Base-by-base conservation (phyloP, 2,329 filamentous ascomycete genomes). In the Penicillium hesseltinei region DNA sequence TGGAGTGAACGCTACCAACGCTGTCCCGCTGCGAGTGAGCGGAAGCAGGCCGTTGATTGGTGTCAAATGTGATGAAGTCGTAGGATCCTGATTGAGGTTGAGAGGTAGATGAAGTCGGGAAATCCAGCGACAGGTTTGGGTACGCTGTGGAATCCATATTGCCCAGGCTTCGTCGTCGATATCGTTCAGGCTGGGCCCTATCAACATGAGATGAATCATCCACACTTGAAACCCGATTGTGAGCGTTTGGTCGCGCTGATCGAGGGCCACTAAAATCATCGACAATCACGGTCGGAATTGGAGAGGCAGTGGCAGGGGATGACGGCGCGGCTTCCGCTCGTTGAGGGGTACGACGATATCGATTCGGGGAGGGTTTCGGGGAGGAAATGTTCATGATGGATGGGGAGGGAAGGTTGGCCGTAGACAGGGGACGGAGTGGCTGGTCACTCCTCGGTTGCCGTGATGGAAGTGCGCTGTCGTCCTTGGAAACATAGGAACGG, bases 91-190 rank as follows among this genome's bases (percentile, higher is more conserved):
- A 66, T 45, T 69, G 64, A 61, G 72, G 52, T 40, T 69, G 64
- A 60, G 72, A 54, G 62, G 70, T 58, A 3, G 67, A 64, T 23
- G 73, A 71, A 10, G 70, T 64, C 2, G 73, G 74, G 58, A 66
- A 60, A 61, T 68, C 68, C 53, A 69, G 71, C 59, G 69, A 70
- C 38, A 74, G 59, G 51, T 70, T 72, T 31, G 71, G 70, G 56
- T 77, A 66, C 57, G 73, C 70, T 51, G 73, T 69, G 43, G 74
- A 75, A 63, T 83, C 80, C 59, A 88, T 77, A 56, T 85, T 88
- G 63, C 90, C 90, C 77, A 95, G 84, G 75, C 92, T 97, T 64
- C 92, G 86, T 70, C 92, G 86, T 66, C 92, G 84, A 75, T 92
- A 89, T 69, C 90, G 84, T 75, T 93, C 91, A 19, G 84, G 80